Evolutionary conservation across 805 yeast genomes (phyloP), one percentile per base, ranked within the genome.

Genomic region (Sungouiella thailandica): DNA sequence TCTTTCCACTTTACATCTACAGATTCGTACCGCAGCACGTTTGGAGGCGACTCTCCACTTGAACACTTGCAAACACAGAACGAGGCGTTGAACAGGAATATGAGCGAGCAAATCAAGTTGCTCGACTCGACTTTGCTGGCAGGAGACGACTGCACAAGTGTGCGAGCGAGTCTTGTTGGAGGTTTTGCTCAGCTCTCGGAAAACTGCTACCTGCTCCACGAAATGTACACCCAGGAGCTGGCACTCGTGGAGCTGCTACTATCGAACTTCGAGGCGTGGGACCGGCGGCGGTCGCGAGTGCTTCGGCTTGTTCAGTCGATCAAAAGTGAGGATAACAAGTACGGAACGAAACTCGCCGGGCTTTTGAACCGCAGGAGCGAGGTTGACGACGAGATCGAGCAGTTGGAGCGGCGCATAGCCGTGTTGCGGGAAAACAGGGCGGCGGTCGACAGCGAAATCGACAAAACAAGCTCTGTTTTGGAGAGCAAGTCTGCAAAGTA

Each of bases 401-500:
- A 49, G 1, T 43, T 73, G 26, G 74, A 74, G 36, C 26, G 37
- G 7, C 55, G 57, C 23, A 44, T 75, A 19, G 27, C 32, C 7
- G 39, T 43, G 2, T 41, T 72, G n/a, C 58, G 55, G 28, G 42
- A 42, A 2, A 68, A 65, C 46, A 63, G 63, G 32, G 41, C 36
- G 8, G 37, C 61, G 3, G 33, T 75, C 1, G 44, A 47, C 7
- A 33, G 43, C 7, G 79, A 74, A 44, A 52, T 74, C 18, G 54
- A 58, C 17, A 64, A 62, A 13, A 63, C 79, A 1, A 65, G 70
- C 43, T 72, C 78, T 2, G 62, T 74, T 3, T 42, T 75, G 17
- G 80, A 74, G 35, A 68, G 74, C 36, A 65, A 59, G 40, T 49
- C 74, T 0, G 66, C 74, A 9, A 61, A 61, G 26, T 70, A 66